Evolutionary conservation across 164 flowering plant genomes (phyloP), one percentile per base, ranked within the genome.

Genomic region (Macadamia integrifolia): DNA sequence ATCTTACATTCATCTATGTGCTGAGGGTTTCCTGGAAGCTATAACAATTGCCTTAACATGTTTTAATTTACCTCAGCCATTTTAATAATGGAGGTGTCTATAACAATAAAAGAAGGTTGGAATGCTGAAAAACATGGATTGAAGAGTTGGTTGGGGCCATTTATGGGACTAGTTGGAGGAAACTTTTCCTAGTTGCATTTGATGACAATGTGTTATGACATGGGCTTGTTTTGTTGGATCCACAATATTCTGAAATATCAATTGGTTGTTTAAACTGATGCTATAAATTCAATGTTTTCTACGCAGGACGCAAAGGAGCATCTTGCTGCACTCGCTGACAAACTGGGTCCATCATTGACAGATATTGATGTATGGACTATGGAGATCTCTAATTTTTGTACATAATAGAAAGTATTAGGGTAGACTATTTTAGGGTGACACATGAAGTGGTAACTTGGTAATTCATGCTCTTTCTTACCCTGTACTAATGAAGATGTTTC

Each of bases 251-350:
- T 12, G n/a, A 11, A 53, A 53, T 23, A 17, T 17, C 57, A 31
- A 31, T 11, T 44, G 46, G 32, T 63, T 60, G 1, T 46, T 32
- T 58, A 40, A 66, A 62, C 63, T 75, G 66, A 74, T 70, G 57
- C 32, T 55, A 49, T 66, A 61, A 48, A 12, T 58, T 23, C 50
- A 42, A 55, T 60, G 70, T 46, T 75, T 66, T 9, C 58, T 67
- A 62, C 61, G 49, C 85, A 94, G 99, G 99, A 94, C 67, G 99
- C 97, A 46, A 94, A 94, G 82, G 99, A 92, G 79, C 97, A 92
- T 83, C 88, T 94, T 74, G 82, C 86, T 76, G 99, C 99, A 65
- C 53, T 94, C 78, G 97, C 93, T 57, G 97, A 89, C 80, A 87
- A 94, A 85, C 84, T 94, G 73, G 97, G 96, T 67, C 48, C 95